Evolutionary conservation across 176 grass and related monocot species (phyloP), one percentile per base, ranked within the genome.

Genomic region (Avena sativa): DNA sequence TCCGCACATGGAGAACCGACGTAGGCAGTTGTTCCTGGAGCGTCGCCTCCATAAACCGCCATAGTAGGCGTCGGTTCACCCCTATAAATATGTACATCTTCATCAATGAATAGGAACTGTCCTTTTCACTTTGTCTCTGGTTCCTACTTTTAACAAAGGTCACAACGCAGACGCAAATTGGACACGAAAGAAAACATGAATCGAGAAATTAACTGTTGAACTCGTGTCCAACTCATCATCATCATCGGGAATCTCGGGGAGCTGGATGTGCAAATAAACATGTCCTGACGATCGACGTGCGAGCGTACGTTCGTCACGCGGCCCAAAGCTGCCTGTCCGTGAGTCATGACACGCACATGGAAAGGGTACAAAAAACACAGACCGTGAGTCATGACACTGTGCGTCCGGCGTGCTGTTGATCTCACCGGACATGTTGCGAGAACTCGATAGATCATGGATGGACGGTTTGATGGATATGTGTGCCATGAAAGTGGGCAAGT

Each of bases 171-270:
- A 0, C 12, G 6, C 12, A 12, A 67, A 34, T 69, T n/a, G 13
- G 6, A 2, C 19, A 16, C 2, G 60, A 74, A 77, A 23, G 16
- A 47, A 8, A 60, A 43, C 12, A 40, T 4, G 15, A 40, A 61
- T 13, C 48, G 10, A 52, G 15, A 26, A 34, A 34, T 34, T 34
- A 34, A 34, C 32, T 32, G 32, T 3, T 32, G 32, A 32, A 32
- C 32, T 32, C 32, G 32, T 3, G 32, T 32, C 32, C 32, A 32
- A 32, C 32, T 34, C 32, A 34, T 34, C 32, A 34, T 34, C 32
- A 34, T 34, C 32, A 34, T 34, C 32, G 2, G 32, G 89, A 90
- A 87, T 90, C 89, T 90, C 21, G 43, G 50, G 38, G 55, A 70
- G 61, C 28, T 81, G 88, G 85, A 75, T 40, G 12, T 5, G 70